Evolutionary conservation across 1,139 yeast genomes (phyloP), one percentile per base, ranked within the genome.

Genomic region (Saccharomyces uvarum): DNA sequence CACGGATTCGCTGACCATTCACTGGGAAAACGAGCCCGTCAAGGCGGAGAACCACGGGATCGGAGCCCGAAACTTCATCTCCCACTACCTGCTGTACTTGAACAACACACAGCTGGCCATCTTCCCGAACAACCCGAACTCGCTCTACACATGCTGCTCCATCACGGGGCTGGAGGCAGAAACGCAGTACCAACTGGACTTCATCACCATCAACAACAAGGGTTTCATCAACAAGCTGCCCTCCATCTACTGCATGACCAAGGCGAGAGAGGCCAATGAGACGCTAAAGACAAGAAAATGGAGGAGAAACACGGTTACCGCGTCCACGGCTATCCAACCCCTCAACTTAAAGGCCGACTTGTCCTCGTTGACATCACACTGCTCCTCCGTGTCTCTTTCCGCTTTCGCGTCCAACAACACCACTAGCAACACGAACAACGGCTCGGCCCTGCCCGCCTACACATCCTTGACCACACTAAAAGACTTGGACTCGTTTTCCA

Each of bases 111-210:
- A 67, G 51, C 53, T 69, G 14, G 71, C 65, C 13, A 59, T 59
- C 19, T 67, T 68, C 53, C 68, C 69, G 31, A 68, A 69, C 50
- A 58, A 59, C 28, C 57, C 69, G 24, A 59, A 61, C 14, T 59
- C 66, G 2, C 49, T 66, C 47, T 69, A 67, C 51, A 69, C 74
- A 1, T 75, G 76, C 50, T 75, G 80, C 51, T 69, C 73, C 16
- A 64, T 84, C 38, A 72, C 74, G 11, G 76, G 77, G 3, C 66
- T 84, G 53, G 59, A 65, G 13, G 76, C 83, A 0, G 77, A 77
- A 51, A 73, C 75, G 11, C 74, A 74, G 56, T 83, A 83, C 66
- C 79, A 79, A 57, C 67, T 84, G 9, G 84, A 82, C 57, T 73
- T 83, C 16, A 74, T 82, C 16, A 81, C 86, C 0, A 79, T 82